Evolutionary conservation across 257 asterid genomes (phyloP).

Genomic region (Primulina eburnea): DNA sequence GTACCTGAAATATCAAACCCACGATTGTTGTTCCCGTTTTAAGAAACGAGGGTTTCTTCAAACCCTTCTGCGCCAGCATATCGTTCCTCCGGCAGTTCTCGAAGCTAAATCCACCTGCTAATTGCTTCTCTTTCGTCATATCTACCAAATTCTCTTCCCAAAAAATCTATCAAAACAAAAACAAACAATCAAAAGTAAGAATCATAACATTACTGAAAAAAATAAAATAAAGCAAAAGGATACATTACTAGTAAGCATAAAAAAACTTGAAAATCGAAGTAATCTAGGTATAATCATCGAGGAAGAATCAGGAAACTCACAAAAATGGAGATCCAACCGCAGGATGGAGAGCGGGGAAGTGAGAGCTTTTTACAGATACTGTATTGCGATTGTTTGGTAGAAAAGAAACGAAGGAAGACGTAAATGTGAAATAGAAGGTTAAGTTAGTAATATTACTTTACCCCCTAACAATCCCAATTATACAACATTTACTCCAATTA

Average conservation of each 20-base stretch:
- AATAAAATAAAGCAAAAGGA: too few species aligned
- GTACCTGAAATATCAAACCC: constrained; percentile 77
- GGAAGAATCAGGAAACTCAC: background rate
- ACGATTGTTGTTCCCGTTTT: constrained; percentile 97
- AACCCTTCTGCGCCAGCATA: constrained; percentile 77
- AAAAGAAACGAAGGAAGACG: constrained; percentile 11
- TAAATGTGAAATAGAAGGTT: background rate
- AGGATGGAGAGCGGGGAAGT: background rate
- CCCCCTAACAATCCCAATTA: too few species aligned
- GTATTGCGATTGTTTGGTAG: background rate
- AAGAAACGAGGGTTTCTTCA: constrained; percentile 56
- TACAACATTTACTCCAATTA: too few species aligned
- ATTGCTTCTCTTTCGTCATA: constrained; percentile 30
- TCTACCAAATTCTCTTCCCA: constrained; percentile 19
- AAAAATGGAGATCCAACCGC: background rate
- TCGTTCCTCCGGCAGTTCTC: constrained; percentile 83
- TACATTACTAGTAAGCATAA: background rate
- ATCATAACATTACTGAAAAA: too few species aligned
- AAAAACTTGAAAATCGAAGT: background rate
- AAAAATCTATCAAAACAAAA: background rate
- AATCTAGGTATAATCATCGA: background rate
- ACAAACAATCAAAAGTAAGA: background rate
- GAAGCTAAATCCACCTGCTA: constrained; percentile 73
- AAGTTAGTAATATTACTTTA: too few species aligned
- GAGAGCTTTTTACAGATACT: background rate